phyloP scores from a whole-genome alignment of 2,329 filamentous ascomycete genomes.

The Elsinoe necatrix region DNA sequence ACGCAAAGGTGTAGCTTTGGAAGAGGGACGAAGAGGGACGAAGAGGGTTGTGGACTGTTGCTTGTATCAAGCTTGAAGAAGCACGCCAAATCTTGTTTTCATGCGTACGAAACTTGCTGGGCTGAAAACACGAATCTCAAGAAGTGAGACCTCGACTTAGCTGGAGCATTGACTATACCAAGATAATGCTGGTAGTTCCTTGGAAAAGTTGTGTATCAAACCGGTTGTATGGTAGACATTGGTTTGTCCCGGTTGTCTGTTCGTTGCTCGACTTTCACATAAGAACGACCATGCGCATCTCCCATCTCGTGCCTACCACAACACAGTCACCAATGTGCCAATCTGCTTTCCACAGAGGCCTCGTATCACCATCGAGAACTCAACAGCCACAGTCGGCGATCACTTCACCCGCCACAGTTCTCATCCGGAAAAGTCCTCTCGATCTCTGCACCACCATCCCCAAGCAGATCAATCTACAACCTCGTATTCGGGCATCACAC shows the following conservation, averaged over 20 bases:
- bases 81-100: not conserved
- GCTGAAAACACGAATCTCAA: not conserved
- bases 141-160: not conserved
- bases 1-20: no score
- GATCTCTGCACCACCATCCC: not conserved
- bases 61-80: not conserved
- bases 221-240: not conserved
- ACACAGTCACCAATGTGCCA: no score
- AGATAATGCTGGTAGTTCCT: not conserved
- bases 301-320: not conserved
- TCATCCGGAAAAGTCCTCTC: not conserved
- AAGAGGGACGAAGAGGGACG: no score
- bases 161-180: not conserved
- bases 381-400: not conserved
- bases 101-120: not conserved
- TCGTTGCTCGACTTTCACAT: not conserved
- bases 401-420: not conserved
- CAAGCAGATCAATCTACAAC: no score
- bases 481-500: not conserved
- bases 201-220: not conserved
- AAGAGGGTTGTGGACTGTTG: no score
- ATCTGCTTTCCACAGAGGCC: no score
- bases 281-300: not conserved
- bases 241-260: not conserved
- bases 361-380: not conserved